A percentile compares a stretch with the other conserved stretches of the same genome.
Evolutionary conservation across 2,329 filamentous ascomycete genomes (phyloP).

Genomic region (Raffaelea deltoideospora): DNA sequence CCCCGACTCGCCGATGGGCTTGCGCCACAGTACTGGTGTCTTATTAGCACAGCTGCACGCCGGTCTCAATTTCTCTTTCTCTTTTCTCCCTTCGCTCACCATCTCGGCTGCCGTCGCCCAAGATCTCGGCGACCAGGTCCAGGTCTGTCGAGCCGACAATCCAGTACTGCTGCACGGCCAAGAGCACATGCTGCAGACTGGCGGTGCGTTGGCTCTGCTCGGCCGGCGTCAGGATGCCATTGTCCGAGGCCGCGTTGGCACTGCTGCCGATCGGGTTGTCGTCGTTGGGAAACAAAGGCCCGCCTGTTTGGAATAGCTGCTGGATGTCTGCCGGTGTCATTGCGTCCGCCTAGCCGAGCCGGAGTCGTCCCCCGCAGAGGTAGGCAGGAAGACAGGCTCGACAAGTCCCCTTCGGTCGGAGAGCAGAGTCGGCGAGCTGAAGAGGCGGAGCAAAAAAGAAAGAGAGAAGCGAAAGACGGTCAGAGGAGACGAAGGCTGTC

Average conservation of each 20-base stretch:
- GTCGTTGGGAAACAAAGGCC: background rate
- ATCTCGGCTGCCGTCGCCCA: conserved; percentile 40
- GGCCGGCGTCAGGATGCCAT: background rate
- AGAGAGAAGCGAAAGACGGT: too few relatives aligned
- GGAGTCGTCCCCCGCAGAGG: background rate
- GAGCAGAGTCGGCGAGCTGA: too few relatives aligned
- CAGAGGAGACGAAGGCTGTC: too few relatives aligned
- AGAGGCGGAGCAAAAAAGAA: too few relatives aligned
- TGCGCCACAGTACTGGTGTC: conserved; percentile 42
- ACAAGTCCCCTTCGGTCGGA: too few relatives aligned
- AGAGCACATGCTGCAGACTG: conserved; percentile 22
- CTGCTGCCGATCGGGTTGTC: background rate
- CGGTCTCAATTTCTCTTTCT: too few relatives aligned
- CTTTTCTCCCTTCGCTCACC: conserved; percentile 26
- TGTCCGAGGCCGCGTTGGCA: background rate
- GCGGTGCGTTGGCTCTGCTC: conserved; percentile 10
- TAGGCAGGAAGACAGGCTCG: background rate
- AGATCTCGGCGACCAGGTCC: conserved; percentile 30
- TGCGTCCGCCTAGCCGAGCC: background rate
- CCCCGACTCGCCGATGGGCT: conserved; percentile 41
- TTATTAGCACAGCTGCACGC: too few relatives aligned
- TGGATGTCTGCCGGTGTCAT: conserved; percentile 7
- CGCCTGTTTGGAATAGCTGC: conserved; percentile 3
- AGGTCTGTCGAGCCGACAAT: conserved; percentile 24
- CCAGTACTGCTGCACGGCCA: conserved; percentile 24